These are phyloP conservation scores for Talaromyces sp. DNA, from an alignment of 2,329 filamentous ascomycete genomes.

Conservation along the genomic window DNA sequence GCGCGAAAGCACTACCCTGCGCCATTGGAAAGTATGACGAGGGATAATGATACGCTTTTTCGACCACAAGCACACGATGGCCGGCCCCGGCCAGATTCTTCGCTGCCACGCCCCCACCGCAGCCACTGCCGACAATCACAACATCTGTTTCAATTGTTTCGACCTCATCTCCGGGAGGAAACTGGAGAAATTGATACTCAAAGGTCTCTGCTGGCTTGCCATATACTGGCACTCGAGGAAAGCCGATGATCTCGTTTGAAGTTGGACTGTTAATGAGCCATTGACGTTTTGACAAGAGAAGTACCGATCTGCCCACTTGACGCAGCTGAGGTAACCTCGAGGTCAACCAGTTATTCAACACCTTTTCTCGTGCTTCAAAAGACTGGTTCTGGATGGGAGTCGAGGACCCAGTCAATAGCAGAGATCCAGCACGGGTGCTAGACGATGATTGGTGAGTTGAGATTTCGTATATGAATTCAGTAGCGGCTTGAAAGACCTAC, in stretches of 20 bases:
- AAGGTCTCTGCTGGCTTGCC: slow-evolving; percentile 51
- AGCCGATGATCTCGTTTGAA: slow-evolving; percentile 49
- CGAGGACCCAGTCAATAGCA: slow-evolving; percentile 55
- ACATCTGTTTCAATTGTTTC: slow-evolving; percentile 72
- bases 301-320: slow-evolving; percentile 48
- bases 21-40: slow-evolving; percentile 71
- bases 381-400: slow-evolving; percentile 55
- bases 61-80: slow-evolving; percentile 71
- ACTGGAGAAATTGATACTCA: slow-evolving; percentile 56
- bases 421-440: slow-evolving; percentile 53
- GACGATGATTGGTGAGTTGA: no score
- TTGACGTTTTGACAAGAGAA: slow-evolving; percentile 48
- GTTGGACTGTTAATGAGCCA: slow-evolving; percentile 54
- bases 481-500: slow-evolving; percentile 32
- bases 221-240: slow-evolving; percentile 53
- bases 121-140: slow-evolving; percentile 81
- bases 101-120: slow-evolving; percentile 75
- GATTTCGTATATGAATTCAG: not conserved
- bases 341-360: slow-evolving; percentile 52
- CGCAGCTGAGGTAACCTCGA: slow-evolving; percentile 53
- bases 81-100: slow-evolving; percentile 77
- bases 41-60: slow-evolving; percentile 75
- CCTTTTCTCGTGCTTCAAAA: slow-evolving; percentile 50
- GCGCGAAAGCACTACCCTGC: slow-evolving; percentile 55
- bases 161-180: slow-evolving; percentile 50